Percentiles rank a stretch among this genome's conserved stretches.
Evolutionary conservation across 345 rosid genomes (phyloP).

Genomic region (Turritis glabra): DNA sequence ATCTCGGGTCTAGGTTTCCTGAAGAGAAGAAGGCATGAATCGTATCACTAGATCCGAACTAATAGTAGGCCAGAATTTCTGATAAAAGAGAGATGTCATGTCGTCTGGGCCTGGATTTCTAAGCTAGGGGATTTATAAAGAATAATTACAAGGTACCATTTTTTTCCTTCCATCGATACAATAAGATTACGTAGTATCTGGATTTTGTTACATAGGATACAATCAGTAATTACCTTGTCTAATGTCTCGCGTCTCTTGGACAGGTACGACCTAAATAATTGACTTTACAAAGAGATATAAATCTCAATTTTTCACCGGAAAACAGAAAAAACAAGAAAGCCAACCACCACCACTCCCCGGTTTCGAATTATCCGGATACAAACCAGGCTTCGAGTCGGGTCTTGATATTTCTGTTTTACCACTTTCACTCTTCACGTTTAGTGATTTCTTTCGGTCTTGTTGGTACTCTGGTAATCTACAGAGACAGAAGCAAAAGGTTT

Average conservation of each 20-base stretch:
- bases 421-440: conserved; percentile 12
- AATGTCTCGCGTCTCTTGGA: not conserved
- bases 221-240: not conserved
- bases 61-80: too few relatives aligned
- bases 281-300: not conserved
- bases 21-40: too few relatives aligned
- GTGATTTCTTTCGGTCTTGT: conserved; percentile 12
- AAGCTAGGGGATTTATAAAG: not conserved
- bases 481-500: not conserved
- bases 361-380: not conserved
- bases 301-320: conserved; percentile 19
- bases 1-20: too few relatives aligned
- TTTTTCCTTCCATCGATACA: conserved; percentile 11
- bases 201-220: not conserved
- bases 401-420: conserved; percentile 15
- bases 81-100: too few relatives aligned
- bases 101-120: too few relatives aligned
- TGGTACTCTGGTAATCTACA: conserved; percentile 29
- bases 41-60: too few relatives aligned
- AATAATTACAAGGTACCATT: not conserved
- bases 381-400: not conserved
- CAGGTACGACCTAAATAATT: conserved; percentile 7
- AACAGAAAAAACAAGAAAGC: conserved; percentile 38
- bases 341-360: conserved; percentile 13
- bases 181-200: not conserved